A percentile compares a stretch with the other conserved stretches of the same genome.
These are phyloP conservation scores for Castanea sativa DNA, from an alignment of 306 rosid genomes.

Conservation along the genomic window DNA sequence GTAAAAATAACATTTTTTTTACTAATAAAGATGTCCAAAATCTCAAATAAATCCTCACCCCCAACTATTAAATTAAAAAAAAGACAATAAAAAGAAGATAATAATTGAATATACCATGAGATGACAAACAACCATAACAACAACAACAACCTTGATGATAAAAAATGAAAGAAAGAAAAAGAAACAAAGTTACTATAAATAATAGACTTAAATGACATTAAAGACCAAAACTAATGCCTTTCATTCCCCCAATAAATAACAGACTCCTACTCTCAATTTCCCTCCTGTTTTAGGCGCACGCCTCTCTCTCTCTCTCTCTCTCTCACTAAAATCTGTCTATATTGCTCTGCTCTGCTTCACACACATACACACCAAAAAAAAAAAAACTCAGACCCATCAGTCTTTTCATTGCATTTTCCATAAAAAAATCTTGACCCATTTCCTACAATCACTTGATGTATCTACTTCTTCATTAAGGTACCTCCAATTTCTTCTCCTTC, in stretches of 20 bases:
- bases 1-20: fast-evolving
- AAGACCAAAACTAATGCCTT: neutral
- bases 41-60: too few relatives aligned
- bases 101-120: too few relatives aligned
- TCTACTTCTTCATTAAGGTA: neutral
- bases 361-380: neutral
- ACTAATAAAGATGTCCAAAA: fast-evolving
- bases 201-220: neutral
- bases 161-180: too few relatives aligned
- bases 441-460: neutral
- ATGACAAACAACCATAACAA: too few relatives aligned
- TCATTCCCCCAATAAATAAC: neutral
- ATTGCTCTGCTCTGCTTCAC: neutral
- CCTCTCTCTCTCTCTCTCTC: neutral
- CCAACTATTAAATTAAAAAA: too few relatives aligned
- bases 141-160: too few relatives aligned
- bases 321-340: neutral
- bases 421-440: neutral
- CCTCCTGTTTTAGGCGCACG: neutral
- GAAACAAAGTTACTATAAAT: too few relatives aligned
- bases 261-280: neutral
- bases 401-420: neutral
- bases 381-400: neutral
- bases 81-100: too few relatives aligned
- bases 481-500: neutral